Conservation (phyloP, 2,329 filamentous ascomycete genomes). For the Trichoderma aggressivum region DNA sequence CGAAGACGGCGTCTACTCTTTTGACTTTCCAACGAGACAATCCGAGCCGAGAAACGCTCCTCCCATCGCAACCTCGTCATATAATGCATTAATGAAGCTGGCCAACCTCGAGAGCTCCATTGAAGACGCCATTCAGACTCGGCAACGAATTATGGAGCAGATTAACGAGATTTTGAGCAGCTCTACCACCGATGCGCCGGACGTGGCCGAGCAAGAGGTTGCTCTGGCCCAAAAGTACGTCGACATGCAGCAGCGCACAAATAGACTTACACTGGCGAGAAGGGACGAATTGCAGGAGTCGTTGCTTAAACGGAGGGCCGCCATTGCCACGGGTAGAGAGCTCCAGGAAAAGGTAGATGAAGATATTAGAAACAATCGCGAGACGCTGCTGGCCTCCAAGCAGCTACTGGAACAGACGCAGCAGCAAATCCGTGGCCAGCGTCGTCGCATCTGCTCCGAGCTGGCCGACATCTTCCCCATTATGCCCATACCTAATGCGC, state of each 20-base stretch:
- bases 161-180: slow-evolving; percentile 60
- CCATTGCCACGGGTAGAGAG: slow-evolving; percentile 62
- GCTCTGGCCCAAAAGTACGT: slow-evolving; percentile 53
- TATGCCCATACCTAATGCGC: slow-evolving; percentile 52
- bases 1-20: slow-evolving; percentile 79
- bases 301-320: slow-evolving; percentile 60
- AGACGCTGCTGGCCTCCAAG: slow-evolving; percentile 56
- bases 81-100: slow-evolving; percentile 82
- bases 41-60: slow-evolving; percentile 53
- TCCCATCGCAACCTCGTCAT: slow-evolving; percentile 66
- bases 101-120: slow-evolving; percentile 87
- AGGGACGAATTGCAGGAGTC: slow-evolving; percentile 66
- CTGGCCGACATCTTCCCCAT: slow-evolving; percentile 78
- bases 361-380: slow-evolving; percentile 59
- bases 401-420: slow-evolving; percentile 54
- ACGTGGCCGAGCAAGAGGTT: slow-evolving; percentile 49
- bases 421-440: slow-evolving; percentile 75
- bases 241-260: slow-evolving; percentile 59
- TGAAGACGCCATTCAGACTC: slow-evolving; percentile 79
- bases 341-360: slow-evolving; percentile 56
- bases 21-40: slow-evolving; percentile 58
- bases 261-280: slow-evolving; percentile 59
- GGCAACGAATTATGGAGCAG: slow-evolving; percentile 70
- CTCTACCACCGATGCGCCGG: slow-evolving; percentile 41
- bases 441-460: slow-evolving; percentile 83